Evolutionary conservation across 2,329 filamentous ascomycete species (phyloP).

Genomic region (Hypoxylon sp.): DNA sequence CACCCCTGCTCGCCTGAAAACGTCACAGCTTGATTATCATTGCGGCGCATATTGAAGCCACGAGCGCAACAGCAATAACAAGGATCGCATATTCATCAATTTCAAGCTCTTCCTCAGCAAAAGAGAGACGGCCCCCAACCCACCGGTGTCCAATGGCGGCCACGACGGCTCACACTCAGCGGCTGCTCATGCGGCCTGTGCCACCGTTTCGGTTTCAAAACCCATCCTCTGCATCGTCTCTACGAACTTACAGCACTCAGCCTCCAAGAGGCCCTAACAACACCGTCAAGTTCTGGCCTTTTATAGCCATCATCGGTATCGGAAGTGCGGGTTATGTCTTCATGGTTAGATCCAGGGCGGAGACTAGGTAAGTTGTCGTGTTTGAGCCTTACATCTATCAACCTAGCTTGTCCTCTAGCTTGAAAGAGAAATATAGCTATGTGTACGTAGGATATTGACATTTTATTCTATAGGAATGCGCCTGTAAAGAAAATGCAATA

Average conservation of each 20-base stretch:
- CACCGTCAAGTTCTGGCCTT: slow-evolving; percentile 70
- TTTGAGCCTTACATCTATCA: background rate
- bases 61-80: background rate
- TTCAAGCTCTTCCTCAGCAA: slow-evolving; percentile 3
- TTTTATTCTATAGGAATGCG: slow-evolving; percentile 23
- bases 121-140: slow-evolving; percentile 27
- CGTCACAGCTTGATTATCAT: slow-evolving; percentile 15
- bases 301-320: slow-evolving; percentile 63
- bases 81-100: slow-evolving; percentile 8
- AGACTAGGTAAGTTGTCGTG: slow-evolving; percentile 60
- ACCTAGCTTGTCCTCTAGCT: background rate
- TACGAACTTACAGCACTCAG: slow-evolving; percentile 59
- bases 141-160: slow-evolving; percentile 41
- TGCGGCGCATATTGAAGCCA: slow-evolving; percentile 30
- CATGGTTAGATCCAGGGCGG: slow-evolving; percentile 64
- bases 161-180: slow-evolving; percentile 36
- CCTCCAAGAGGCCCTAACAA: slow-evolving; percentile 54
- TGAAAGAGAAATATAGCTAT: background rate
- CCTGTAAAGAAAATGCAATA: slow-evolving; percentile 27
- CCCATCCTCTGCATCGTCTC: slow-evolving; percentile 2
- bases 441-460: slow-evolving; percentile 20
- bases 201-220: slow-evolving; percentile 38
- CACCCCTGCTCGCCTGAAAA: slow-evolving; percentile 6
- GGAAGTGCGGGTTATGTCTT: slow-evolving; percentile 64
- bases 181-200: slow-evolving; percentile 44